Evolutionary conservation across 2,329 filamentous ascomycete species (phyloP), one percentile per base, ranked within the genome.

Genomic region (Cryphonectria carpinicola): DNA sequence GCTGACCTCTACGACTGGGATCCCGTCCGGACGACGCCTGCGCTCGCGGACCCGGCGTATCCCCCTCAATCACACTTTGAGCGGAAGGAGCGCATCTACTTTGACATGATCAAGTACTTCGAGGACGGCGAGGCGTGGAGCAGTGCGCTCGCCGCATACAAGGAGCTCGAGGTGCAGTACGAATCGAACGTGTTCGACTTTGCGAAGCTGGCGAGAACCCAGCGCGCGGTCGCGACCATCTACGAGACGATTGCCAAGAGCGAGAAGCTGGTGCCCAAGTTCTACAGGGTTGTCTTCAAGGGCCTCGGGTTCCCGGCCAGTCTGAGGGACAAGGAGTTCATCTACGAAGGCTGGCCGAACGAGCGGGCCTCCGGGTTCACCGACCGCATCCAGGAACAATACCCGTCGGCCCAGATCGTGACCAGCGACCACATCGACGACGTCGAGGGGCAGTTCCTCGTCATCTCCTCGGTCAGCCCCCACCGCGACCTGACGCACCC

Each of bases 51-150:
- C 62, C 95, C 94, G 0, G 82, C 86, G n/a, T 92, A 97, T 78
- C 93, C 93, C 0, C 87, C 91, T 13, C 95, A 98, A 79, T 92
- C 92, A 0, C 89, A 93, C 1, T 98, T 98, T 76, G 95, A 98
- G 76, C 91, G 95, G 54, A 97, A 97, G 79, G 96, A 98, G 81
- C 87, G 90, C 52, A 87, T 98, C 65, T 98, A 97, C 81, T 97
- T 98, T 77, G 89, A 94, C 75, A 97, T 98, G 87, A 97, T 98
- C 79, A 94, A 95, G 80, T 87, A 95, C 78, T 98, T 96, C 74
- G 95, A 98, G 78, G 94, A 97, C 72, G 95, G 94, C n/a, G 92
- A 94, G 78, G 94, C 94, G 0, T 98, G 95, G 95, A 92, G 93
- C 76, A 93, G 93, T 79, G 95, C 95, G 1, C 83, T 99, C 58